These are phyloP conservation scores for Catenaria anguillulae DNA, from an alignment of 371 early-diverging fungal genomes.

Conservation along the genomic window DNA sequence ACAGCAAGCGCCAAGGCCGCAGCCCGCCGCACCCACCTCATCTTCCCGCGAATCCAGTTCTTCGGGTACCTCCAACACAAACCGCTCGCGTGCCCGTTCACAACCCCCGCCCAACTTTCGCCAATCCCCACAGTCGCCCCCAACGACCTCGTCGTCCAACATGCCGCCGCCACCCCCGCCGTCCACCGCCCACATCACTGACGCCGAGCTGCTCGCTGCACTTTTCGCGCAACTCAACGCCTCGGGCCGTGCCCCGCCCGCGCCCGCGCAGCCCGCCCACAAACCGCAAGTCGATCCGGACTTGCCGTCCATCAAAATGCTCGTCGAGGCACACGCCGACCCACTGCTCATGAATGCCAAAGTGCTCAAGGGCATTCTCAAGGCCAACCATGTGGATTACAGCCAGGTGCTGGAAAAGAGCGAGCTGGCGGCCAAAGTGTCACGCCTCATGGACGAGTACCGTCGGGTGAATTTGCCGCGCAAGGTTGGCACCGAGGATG, in stretches of 20 bases:
- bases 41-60: too few relatives aligned
- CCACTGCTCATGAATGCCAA: slow-evolving; percentile 29
- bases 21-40: too few relatives aligned
- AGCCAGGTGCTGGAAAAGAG: slow-evolving; percentile 33
- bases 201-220: not conserved
- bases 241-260: not conserved
- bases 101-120: not conserved
- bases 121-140: not conserved
- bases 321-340: slow-evolving; percentile 24
- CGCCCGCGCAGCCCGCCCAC: not conserved
- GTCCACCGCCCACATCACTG: too few relatives aligned
- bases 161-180: too few relatives aligned
- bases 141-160: not conserved
- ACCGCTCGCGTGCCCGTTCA: not conserved
- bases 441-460: slow-evolving; percentile 24
- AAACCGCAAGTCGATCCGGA: not conserved
- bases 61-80: too few relatives aligned
- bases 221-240: not conserved
- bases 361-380: slow-evolving; percentile 33
- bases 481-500: too few relatives aligned
- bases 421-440: slow-evolving; percentile 31
- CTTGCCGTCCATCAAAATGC: slow-evolving; percentile 19
- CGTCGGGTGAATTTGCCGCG: not conserved
- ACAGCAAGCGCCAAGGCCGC: too few relatives aligned
- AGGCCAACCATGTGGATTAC: slow-evolving; percentile 31